These are phyloP conservation scores for Pleurotus tuber-regium DNA, from an alignment of 768 basidiomycete genomes.

Conservation along the genomic window DNA sequence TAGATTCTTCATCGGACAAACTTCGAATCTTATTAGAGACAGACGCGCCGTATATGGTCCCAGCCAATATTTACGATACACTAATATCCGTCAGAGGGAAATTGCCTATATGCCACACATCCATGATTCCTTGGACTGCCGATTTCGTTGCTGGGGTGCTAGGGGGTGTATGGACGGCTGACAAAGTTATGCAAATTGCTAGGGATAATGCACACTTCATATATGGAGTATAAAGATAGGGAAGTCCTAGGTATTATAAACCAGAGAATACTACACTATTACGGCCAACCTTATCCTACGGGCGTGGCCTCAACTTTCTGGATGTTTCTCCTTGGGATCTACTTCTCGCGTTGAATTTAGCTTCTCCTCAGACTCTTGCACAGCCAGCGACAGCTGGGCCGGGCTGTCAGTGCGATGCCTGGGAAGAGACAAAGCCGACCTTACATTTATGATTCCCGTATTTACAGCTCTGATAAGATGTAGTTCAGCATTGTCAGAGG, in stretches of 20 bases:
- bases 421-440: constrained; percentile 16
- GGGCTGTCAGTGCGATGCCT: neutral
- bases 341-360: constrained; percentile 32
- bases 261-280: too few species aligned
- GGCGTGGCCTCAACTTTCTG: neutral
- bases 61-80: constrained; percentile 64
- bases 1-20: constrained; percentile 19
- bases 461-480: constrained; percentile 79
- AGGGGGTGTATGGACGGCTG: constrained; percentile 47
- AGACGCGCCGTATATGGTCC: constrained; percentile 87
- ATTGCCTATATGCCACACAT: constrained; percentile 71
- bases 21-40: constrained; percentile 73
- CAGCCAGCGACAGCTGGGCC: constrained; percentile 64
- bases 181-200: constrained; percentile 56
- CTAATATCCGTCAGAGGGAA: constrained; percentile 49
- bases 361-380: constrained; percentile 80
- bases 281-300: too few species aligned
- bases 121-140: constrained; percentile 86
- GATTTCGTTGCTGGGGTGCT: constrained; percentile 60
- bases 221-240: constrained; percentile 48
- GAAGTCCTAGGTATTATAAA: too few species aligned
- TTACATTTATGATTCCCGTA: constrained; percentile 78
- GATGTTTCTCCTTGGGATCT: constrained; percentile 1
- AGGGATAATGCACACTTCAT: constrained; percentile 62
- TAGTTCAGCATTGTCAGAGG: constrained; percentile 64